Percentiles rank a stretch among this genome's conserved stretches.
phyloP scores from a whole-genome alignment of 75 land plant genomes.

The Pinus taeda region DNA sequence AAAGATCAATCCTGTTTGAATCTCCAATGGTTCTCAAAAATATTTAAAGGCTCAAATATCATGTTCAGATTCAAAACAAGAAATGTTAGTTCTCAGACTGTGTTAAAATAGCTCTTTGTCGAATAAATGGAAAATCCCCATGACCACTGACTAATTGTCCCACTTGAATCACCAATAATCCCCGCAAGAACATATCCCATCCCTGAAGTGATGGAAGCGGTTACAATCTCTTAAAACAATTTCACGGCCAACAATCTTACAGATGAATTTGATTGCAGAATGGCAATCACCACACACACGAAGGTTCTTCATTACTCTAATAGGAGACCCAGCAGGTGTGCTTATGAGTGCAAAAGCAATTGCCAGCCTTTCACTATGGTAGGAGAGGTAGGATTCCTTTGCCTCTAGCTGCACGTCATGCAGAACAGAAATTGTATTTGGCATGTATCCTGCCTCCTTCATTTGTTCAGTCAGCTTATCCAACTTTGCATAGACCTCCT shows the following conservation, averaged over 20 bases:
- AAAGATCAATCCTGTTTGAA: background rate
- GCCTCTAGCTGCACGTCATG: background rate
- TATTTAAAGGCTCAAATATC: background rate
- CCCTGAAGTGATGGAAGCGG: constrained; percentile 1
- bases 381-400: background rate
- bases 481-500: constrained; percentile 1
- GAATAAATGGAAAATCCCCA: background rate
- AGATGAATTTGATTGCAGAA: constrained; percentile 3
- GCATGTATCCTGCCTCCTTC: constrained; percentile 7
- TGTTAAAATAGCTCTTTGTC: background rate
- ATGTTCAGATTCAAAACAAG: background rate
- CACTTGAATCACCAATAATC: constrained; percentile 8
- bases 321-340: background rate
- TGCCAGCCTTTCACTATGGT: constrained; percentile 7
- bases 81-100: background rate
- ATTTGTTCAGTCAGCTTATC: background rate
- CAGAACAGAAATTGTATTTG: background rate
- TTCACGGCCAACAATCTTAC: constrained; percentile 1
- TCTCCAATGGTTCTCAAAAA: background rate
- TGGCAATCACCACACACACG: constrained; percentile 8
- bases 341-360: constrained; percentile 3
- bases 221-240: constrained; percentile 1
- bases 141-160: background rate
- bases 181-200: constrained; percentile 7
- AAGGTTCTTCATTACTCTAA: constrained; percentile 8